Base-by-base conservation (phyloP, 768 basidiomycete genomes). In the Xerocomellus amylosporus region DNA sequence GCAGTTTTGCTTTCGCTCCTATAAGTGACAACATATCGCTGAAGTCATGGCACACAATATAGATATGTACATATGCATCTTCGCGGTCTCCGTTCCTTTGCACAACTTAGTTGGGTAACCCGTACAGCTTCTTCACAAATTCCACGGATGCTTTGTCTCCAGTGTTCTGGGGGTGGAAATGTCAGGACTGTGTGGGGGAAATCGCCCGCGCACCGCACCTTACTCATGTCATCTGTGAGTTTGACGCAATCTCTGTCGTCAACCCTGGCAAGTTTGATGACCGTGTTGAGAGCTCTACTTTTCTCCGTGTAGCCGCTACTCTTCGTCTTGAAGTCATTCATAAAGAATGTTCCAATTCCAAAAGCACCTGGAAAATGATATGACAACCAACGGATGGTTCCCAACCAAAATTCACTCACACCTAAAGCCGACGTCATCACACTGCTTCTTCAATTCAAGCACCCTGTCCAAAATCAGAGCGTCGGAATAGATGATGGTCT, bases 291-390 rank as follows among this genome's bases (percentile, higher is more conserved):
- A 20, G 93, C 82, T 64, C 84, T 88, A 73, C 88, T 92, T 71
- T 82, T 83, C 64, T 82, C 80, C 67, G 62, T 65, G 62, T 79
- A 70, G 26, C 73, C 62, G 8, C 74, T 74, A 50, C 73, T 79
- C 68, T 58, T 66, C 45, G 63, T 74, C 62, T 58, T 65, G 74
- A 95, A 97, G 70, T 97, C 94, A 64, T 97, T 98, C 15, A 93
- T 93, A 9, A 98, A 71, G 68, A 80, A 87, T 1, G 97, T 99
- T 1, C 97, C 97, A 41, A 98, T 93, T 9, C 97, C 97, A 67
- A 93, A 98, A 1, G 87, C 81, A 48, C 86, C 94, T 96, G 40
- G 8, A 46, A 44, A 1, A 14, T 13, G n/a, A 14, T 30, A 30
- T 51, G 33, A 54, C 24, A 12, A 53, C 10, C 34, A 19, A 10